phyloP scores from a whole-genome alignment of 208 protist species.

The Balamuthia mandrillaris region DNA sequence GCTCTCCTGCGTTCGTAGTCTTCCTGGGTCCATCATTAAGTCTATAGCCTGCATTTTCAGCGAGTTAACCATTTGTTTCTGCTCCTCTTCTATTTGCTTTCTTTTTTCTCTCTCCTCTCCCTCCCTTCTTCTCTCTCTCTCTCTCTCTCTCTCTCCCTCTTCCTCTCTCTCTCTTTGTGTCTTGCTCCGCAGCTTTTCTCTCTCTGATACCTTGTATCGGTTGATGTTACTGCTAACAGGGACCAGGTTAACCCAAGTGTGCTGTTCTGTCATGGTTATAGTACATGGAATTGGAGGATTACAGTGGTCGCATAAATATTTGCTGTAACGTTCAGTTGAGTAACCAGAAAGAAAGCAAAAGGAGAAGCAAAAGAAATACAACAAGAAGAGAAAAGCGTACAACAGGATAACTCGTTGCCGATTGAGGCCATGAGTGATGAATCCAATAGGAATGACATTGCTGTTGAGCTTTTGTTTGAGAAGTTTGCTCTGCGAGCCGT shows the following conservation, averaged over 20 bases:
- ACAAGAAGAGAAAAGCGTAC: background rate
- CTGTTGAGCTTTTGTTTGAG: background rate
- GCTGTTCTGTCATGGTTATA: background rate
- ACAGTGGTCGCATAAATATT: slow-evolving; percentile 12
- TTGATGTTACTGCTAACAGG: slow-evolving; percentile 13
- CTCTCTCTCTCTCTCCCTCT: no score
- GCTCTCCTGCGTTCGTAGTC: background rate
- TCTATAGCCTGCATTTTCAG: background rate
- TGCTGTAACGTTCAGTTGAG: background rate
- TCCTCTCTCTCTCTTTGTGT: background rate
- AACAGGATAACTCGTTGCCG: slow-evolving; percentile 25
- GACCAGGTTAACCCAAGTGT: background rate
- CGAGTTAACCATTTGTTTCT: no score
- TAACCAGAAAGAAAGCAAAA: background rate
- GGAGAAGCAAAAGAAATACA: background rate
- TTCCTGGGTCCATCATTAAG: background rate
- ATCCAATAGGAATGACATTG: slow-evolving; percentile 1
- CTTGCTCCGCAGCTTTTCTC: background rate
- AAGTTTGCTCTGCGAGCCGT: background rate
- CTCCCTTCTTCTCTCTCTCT: no score
- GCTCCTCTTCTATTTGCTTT: no score
- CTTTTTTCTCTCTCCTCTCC: no score
- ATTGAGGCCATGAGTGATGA: background rate
- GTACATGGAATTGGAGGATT: slow-evolving; percentile 8
- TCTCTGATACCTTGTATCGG: background rate